phyloP scores from a whole-genome alignment of 2,329 filamentous ascomycete genomes.

The Apiospora marii region DNA sequence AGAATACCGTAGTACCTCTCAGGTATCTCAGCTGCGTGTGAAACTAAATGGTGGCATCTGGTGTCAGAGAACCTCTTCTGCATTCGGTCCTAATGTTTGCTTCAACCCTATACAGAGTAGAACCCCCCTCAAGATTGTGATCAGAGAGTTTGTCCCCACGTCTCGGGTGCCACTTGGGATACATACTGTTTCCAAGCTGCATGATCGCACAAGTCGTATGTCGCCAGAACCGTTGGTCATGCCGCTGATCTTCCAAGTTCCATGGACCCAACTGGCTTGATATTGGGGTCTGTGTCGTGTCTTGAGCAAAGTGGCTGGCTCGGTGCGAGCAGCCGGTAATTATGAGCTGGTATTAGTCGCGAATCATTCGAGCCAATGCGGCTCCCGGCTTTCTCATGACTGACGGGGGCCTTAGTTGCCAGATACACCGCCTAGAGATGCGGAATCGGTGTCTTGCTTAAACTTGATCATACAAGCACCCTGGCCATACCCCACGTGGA shows the following conservation, averaged over 20 bases:
- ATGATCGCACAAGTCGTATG: background rate
- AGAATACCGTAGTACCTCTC: constrained; percentile 8
- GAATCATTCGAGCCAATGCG: background rate
- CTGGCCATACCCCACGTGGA: background rate
- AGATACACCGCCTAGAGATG: background rate
- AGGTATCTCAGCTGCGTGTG: constrained; percentile 19
- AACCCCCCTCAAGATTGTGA: background rate
- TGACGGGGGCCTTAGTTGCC: background rate
- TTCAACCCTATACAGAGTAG: background rate
- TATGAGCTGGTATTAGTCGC: background rate
- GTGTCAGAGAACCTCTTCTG: constrained; percentile 3
- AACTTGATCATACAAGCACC: background rate
- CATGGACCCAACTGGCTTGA: background rate
- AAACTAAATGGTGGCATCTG: constrained; percentile 6
- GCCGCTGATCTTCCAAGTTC: background rate
- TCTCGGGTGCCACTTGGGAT: constrained; percentile 19
- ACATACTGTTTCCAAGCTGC: background rate
- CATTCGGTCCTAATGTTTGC: constrained; percentile 23
- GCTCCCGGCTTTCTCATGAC: background rate
- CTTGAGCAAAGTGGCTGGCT: background rate
- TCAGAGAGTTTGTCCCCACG: constrained; percentile 19
- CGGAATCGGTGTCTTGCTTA: too few relatives aligned
- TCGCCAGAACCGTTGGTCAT: background rate
- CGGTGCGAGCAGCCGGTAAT: background rate
- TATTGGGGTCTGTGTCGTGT: background rate